Conservation (phyloP, 2,329 filamentous ascomycete genomes). For the Neonectria hederae region DNA sequence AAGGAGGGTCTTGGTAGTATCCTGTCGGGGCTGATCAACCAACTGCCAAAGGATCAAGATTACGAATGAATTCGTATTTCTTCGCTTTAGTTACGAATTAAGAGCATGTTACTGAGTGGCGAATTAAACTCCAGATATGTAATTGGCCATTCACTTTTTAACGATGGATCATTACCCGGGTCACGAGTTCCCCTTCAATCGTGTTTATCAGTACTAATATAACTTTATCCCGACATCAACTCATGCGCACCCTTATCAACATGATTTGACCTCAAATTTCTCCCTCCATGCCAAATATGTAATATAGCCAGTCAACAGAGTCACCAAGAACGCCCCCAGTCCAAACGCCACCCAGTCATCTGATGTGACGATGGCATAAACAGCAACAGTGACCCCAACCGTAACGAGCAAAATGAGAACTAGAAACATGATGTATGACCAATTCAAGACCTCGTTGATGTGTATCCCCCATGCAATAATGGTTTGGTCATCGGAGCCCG, state of each 20-base stretch:
- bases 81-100: background rate
- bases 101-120: background rate
- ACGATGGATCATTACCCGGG: no score
- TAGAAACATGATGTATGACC: background rate
- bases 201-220: no score
- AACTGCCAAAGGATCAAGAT: background rate
- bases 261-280: background rate
- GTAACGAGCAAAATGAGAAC: background rate
- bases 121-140: no score
- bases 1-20: constrained; percentile 10
- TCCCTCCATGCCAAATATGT: background rate
- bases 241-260: no score
- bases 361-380: background rate
- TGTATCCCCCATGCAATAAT: background rate
- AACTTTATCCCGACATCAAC: no score
- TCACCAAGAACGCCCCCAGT: background rate
- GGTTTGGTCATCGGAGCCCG: background rate
- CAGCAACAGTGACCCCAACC: background rate
- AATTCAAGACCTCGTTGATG: background rate
- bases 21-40: background rate
- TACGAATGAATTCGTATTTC: background rate
- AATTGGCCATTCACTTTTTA: no score
- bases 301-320: background rate
- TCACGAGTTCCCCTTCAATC: no score
- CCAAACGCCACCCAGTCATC: background rate